These are phyloP conservation scores for Neocucurbitaria cava DNA, from an alignment of 2,329 filamentous ascomycete species.

Conservation along the genomic window DNA sequence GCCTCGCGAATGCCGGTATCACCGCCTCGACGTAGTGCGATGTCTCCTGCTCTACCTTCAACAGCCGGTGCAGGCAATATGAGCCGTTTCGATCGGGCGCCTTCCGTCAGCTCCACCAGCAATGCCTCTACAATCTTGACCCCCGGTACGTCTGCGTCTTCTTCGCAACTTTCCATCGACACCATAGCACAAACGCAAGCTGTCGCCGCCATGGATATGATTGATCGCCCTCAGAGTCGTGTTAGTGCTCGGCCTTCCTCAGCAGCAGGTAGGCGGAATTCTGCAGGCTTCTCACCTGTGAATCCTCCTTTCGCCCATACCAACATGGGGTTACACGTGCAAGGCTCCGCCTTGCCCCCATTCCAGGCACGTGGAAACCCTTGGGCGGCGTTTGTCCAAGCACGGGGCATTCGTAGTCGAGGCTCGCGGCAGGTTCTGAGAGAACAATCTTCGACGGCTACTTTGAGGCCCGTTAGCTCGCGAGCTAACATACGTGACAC, in stretches of 20 bases:
- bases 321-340: conserved; percentile 44
- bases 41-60: conserved; percentile 29
- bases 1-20: conserved; percentile 36
- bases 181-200: conserved; percentile 37
- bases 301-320: conserved; percentile 38
- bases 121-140: conserved; percentile 39
- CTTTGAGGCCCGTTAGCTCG: conserved; percentile 43
- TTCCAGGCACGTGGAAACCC: conserved; percentile 44
- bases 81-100: conserved; percentile 29
- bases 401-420: conserved; percentile 30
- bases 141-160: conserved; percentile 37
- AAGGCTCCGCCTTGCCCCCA: conserved; percentile 39
- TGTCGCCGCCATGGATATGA: conserved; percentile 40
- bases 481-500: conserved; percentile 44
- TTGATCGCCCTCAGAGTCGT: conserved; percentile 48
- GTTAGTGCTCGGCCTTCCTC: conserved; percentile 46
- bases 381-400: conserved; percentile 46
- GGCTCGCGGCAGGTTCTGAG: conserved; percentile 45
- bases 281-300: conserved; percentile 41
- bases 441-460: conserved; percentile 50
- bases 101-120: conserved; percentile 38
- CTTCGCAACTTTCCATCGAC: conserved; percentile 35
- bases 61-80: conserved; percentile 19
- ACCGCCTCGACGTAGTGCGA: conserved; percentile 36
- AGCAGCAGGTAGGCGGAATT: conserved; percentile 42